phyloP scores from a whole-genome alignment of 495 filamentous ascomycete species.

The Penicillium psychrofluorescens region DNA sequence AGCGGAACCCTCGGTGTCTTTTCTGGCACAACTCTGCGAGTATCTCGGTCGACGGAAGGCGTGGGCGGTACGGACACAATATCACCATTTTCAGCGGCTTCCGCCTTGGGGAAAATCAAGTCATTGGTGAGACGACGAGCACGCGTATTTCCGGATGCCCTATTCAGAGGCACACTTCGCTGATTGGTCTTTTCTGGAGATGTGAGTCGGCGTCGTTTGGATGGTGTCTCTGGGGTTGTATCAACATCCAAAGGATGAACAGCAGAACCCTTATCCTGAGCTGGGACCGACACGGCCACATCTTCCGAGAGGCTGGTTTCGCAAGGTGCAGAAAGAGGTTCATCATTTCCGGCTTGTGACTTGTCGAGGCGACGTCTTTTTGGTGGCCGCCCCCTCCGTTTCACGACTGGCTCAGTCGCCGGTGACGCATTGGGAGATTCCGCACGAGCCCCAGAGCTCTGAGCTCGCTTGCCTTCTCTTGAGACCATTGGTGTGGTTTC shows the following conservation, averaged over 20 bases:
- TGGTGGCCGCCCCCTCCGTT: neutral
- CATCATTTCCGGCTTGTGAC: neutral
- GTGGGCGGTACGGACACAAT: neutral
- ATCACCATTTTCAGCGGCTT: no score
- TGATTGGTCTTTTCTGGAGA: neutral
- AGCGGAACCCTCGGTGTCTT: neutral
- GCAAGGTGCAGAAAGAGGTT: neutral
- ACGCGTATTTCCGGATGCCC: neutral
- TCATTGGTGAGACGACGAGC: neutral
- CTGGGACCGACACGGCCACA: no score
- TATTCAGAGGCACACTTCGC: neutral
- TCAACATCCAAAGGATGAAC: neutral
- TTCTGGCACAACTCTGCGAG: neutral
- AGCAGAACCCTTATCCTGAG: neutral
- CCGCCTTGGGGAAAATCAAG: neutral
- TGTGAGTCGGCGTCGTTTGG: slow-evolving; percentile 1
- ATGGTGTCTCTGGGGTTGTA: neutral
- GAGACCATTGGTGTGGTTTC: neutral
- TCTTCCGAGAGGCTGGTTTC: neutral
- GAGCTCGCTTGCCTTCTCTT: neutral
- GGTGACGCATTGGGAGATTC: neutral
- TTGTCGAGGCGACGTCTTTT: slow-evolving; percentile 1
- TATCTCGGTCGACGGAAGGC: neutral
- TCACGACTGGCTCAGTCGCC: neutral
- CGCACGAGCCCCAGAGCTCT: neutral